Base-by-base conservation (phyloP, 2,329 filamentous ascomycete genomes). In the Fusarium pilosicola region DNA sequence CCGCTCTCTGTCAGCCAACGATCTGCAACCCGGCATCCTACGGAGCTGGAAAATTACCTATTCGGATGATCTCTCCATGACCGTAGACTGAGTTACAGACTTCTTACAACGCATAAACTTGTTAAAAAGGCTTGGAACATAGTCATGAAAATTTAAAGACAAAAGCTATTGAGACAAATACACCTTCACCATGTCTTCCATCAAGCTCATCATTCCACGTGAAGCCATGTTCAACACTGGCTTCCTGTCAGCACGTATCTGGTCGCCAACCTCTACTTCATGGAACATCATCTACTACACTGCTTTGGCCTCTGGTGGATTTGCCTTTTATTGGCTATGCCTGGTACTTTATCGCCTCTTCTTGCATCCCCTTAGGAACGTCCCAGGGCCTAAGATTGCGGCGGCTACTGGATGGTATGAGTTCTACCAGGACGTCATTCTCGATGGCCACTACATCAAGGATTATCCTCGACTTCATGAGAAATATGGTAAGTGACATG, bases 21-120 rank as follows among this genome's bases (percentile, higher is more conserved):
- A 55, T 55, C 36, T 39, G 36, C 36, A 18, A 18, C 26, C 17
- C 6, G 20, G 26, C 52, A 55, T 55, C 52, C 52, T 41, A 55
- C 52, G 52, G 36, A 55, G 36, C 34, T 42, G 52, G 52, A 55
- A 42, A n/a, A 55, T 14, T 55, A 20, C 36, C 36, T 28, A 28
- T 41, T 55, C 6, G 24, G 36, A 36, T n/a, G 34, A 55, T 18
- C 20, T 38, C 15, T 41, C 26, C 24, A 55, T 41, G 5, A n/a
- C 11, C 34, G 10, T 38, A 55, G 14, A 28, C 11, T 22, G 9
- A 30, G 9, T 17, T 18, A n/a, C 11, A 8, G 12, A 22, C 6
- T 26, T 24, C 22, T 6, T 54, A 10, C 14, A 22, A 18, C 1
- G 28, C 3, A n/a, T 6, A 13, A 9, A 5, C 5, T 26, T 12